A percentile compares a stretch with the other conserved stretches of the same genome.
These are phyloP conservation scores for Trifolium subterraneum DNA, from an alignment of 306 rosid species.

Conservation along the genomic window DNA sequence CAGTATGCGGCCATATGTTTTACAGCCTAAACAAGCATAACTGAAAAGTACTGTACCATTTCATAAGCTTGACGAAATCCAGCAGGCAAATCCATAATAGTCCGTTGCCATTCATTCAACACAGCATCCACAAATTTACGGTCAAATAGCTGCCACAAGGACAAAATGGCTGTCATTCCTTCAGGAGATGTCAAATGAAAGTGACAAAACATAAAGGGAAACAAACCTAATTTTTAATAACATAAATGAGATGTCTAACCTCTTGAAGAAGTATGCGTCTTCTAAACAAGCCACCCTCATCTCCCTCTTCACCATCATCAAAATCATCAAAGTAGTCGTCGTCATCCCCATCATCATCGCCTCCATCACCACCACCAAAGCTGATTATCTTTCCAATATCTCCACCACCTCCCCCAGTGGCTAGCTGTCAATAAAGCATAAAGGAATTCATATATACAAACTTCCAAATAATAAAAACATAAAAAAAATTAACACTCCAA, in stretches of 20 bases:
- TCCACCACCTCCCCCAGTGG: slow-evolving; percentile 93
- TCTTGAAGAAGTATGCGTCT: slow-evolving; percentile 86
- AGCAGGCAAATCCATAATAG: slow-evolving; percentile 97
- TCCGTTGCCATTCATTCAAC: slow-evolving; percentile 92
- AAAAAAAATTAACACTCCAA: neutral
- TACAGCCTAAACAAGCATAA: slow-evolving; percentile 36
- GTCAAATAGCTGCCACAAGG: slow-evolving; percentile 79
- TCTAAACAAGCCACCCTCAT: slow-evolving; percentile 93
- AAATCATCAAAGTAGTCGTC: slow-evolving; percentile 97
- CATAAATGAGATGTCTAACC: slow-evolving; percentile 56
- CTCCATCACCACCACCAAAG: slow-evolving; percentile 98
- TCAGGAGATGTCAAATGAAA: slow-evolving; percentile 35
- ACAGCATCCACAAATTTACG: slow-evolving; percentile 94
- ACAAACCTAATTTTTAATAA: neutral
- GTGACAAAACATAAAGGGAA: slow-evolving; percentile 10
- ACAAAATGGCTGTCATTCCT: slow-evolving; percentile 40
- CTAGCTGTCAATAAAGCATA: slow-evolving; percentile 60
- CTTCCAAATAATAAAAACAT: slow-evolving; percentile 7
- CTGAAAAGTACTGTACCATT: slow-evolving; percentile 62
- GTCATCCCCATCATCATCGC: slow-evolving; percentile 90
- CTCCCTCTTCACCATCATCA: slow-evolving; percentile 98
- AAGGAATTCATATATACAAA: slow-evolving; percentile 24
- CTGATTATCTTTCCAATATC: slow-evolving; percentile 84
- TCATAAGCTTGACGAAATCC: slow-evolving; percentile 98
- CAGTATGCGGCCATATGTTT: slow-evolving; percentile 41